Evolutionary conservation across 164 flowering plant genomes (phyloP).

Genomic region (Umbilicus rupestris): DNA sequence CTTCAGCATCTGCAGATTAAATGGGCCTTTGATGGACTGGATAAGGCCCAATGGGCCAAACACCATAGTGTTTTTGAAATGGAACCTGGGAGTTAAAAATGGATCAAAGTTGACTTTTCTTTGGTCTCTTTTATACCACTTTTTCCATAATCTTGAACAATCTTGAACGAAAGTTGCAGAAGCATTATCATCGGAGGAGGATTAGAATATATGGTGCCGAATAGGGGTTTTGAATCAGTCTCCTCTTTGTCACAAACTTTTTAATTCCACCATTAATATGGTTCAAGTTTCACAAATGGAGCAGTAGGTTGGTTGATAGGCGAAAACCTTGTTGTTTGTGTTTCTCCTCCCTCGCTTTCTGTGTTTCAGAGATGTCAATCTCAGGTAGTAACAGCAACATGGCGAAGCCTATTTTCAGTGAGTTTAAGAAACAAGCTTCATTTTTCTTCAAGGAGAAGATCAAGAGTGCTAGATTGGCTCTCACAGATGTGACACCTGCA

Average conservation of each 20-base stretch:
- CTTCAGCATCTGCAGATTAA: background rate
- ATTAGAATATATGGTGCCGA: background rate
- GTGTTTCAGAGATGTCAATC: conserved; percentile 29
- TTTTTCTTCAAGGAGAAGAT: conserved; percentile 86
- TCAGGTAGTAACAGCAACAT: conserved; percentile 21
- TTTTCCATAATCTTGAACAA: background rate
- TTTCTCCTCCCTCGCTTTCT: background rate
- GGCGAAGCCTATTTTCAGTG: conserved; percentile 30
- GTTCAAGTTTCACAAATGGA: background rate
- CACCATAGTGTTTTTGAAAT: background rate
- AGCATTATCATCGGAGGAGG: background rate
- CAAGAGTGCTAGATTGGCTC: conserved; percentile 73
- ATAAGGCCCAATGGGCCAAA: background rate
- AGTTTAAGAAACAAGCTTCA: conserved; percentile 85
- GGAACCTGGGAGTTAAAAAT: background rate
- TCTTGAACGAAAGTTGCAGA: background rate
- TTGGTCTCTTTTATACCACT: background rate
- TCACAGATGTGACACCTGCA: conserved; percentile 88
- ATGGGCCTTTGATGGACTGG: background rate
- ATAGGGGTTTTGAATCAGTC: background rate
- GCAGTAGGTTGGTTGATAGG: background rate
- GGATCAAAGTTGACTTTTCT: conserved; percentile 5
- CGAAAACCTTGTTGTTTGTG: background rate
- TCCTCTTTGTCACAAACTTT: background rate
- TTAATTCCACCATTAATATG: background rate